Base-by-base conservation (phyloP, 2,329 filamentous ascomycete genomes). In the Xylariaceae sp. region DNA sequence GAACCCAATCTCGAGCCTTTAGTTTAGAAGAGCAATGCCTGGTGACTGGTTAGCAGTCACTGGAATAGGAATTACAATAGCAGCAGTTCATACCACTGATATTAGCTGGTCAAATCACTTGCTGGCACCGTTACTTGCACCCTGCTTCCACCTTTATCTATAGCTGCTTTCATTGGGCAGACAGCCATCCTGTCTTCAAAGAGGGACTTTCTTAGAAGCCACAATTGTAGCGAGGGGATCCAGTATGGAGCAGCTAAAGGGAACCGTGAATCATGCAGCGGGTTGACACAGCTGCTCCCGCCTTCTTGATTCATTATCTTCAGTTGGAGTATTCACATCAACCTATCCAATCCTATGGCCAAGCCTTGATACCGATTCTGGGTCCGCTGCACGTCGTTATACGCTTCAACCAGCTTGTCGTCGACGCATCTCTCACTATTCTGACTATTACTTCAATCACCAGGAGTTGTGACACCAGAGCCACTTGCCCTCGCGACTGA, bases 251-350 rank as follows among this genome's bases (percentile, higher is more conserved):
- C 21, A 32, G 45, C 39, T 49, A 46, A 55, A 39, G 35, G 33
- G 41, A 36, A 18, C 16, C 44, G 50, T 35, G 37, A 41, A 47
- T 51, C 27, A 16, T 45, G 29, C 41, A 26, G 52, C 55, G 55
- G 55, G 48, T 52, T 45, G 21, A 36, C 48, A 52, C 55, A 55
- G 52, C 24, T 52, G 52, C 39, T 51, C 36, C 54, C 50, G 46
- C 48, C 33, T 41, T n/a, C n/a, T 42, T 58, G 30, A 49, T 51
- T 51, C 36, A 52, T 55, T 55, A 47, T 55, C 50, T 53, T n/a
- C n/a, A n/a, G n/a, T n/a, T 50, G 41, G 40, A 15, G 33, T 26
- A 48, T 23, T 30, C 11, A 48, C 43, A 30, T 26, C 50, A 48
- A 37, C 46, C 16, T 29, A 45, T 43, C 29, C 36, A 16, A 16